Evolutionary conservation across 1,139 yeast genomes (phyloP), one percentile per base, ranked within the genome.

Genomic region (Debaryomycetaceae sp.): DNA sequence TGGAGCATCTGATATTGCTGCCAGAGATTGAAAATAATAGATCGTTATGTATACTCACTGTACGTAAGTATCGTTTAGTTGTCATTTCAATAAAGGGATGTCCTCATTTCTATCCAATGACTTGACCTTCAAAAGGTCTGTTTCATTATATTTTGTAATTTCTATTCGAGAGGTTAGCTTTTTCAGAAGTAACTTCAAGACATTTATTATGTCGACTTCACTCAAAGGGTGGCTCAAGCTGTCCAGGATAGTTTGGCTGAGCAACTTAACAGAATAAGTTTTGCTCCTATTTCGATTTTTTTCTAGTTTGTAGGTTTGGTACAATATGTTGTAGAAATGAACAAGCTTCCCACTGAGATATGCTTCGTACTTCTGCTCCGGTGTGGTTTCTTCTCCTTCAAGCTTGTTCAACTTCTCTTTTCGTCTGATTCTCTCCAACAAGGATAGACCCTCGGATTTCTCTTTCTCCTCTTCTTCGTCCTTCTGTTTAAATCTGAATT

Each of bases 1-100:
- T 55, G 85, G 84, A 56, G 88, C 98, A 41, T 89, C 96, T 49
- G 97, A 93, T 62, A 93, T 93, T 65, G 97, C 98, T 23, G 49
- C 66, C 42, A 75, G 80, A 59, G 69, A 66, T 41, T 49, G 42
- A 38, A 13, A 3, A 34, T 7, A 13, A 34, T 24, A 14, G 37
- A 24, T 24, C 27, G 34, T 37, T 42, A 37, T 39, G 45, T 45
- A 45, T 45, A 41, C 39, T 41, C 39, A 39, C 43, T 40, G 40
- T 43, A 42, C 36, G 27, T 27, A 35, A 44, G 14, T 24, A 37
- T 6, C 5, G 3, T 38, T 31, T 37, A 17, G 36, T n/a, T 38
- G 24, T 46, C 39, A 43, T 41, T 49, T 39, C 31, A 59, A 42
- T 23, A 45, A 9, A 20, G 47, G 31, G 36, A 63, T 44, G 49